These are phyloP conservation scores for Bjerkandera adusta DNA, from an alignment of 1,284 basidiomycete genomes.

Conservation along the genomic window DNA sequence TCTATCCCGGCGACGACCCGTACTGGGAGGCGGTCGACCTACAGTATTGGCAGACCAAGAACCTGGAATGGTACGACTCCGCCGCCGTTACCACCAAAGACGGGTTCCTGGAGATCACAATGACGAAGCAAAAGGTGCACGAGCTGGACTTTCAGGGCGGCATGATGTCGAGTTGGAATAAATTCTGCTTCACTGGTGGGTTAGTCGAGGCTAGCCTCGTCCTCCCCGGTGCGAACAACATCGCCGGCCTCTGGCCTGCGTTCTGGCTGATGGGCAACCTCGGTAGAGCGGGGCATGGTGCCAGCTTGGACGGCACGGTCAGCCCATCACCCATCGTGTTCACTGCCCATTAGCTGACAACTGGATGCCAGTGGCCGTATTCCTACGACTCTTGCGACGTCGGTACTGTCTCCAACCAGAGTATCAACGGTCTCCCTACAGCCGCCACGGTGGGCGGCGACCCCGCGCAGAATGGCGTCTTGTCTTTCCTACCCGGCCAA, in stretches of 20 bases:
- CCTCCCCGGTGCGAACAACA: constrained; percentile 36
- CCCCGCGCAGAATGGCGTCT: constrained; percentile 28
- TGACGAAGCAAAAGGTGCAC: constrained; percentile 44
- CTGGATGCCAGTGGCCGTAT: constrained; percentile 84
- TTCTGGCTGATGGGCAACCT: constrained; percentile 70
- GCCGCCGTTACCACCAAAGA: constrained; percentile 58
- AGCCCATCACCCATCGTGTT: too few relatives aligned
- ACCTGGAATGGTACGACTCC: constrained; percentile 63
- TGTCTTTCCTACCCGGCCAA: constrained; percentile 82
- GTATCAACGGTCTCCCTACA: constrained; percentile 33
- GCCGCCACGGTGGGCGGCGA: constrained; percentile 46
- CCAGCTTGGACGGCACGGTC: constrained; percentile 57
- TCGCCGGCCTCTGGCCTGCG: constrained; percentile 48
- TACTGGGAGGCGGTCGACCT: constrained; percentile 71
- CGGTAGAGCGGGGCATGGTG: constrained; percentile 64
- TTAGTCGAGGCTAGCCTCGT: constrained; percentile 39
- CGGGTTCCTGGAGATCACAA: constrained; percentile 63
- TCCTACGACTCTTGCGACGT: constrained; percentile 74
- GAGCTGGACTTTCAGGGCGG: constrained; percentile 56
- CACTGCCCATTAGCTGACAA: too few relatives aligned
- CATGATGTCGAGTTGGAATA: constrained; percentile 45
- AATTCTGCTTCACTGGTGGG: constrained; percentile 64
- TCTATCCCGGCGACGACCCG: constrained; percentile 51
- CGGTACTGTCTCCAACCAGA: constrained; percentile 60
- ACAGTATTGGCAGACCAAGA: constrained; percentile 63